Evolutionary conservation across 495 filamentous ascomycete genomes (phyloP).

Genomic region (Parathielavia appendiculata): DNA sequence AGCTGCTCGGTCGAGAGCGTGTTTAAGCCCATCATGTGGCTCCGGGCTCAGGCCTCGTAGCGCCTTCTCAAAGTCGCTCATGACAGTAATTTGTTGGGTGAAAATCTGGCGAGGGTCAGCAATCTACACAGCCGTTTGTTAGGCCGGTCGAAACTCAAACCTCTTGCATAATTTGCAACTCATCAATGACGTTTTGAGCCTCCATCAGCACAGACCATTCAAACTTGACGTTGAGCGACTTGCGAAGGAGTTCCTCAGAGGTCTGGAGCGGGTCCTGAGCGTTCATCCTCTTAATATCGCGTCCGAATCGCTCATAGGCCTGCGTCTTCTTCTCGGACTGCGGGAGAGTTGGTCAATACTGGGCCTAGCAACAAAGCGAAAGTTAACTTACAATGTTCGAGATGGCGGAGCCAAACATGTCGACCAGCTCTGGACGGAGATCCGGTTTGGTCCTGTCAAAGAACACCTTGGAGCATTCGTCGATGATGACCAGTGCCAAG

Average conservation of each 20-base stretch:
- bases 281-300: slow-evolving; percentile 30
- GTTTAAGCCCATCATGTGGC: slow-evolving; percentile 5
- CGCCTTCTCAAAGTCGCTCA: slow-evolving; percentile 56
- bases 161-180: slow-evolving; percentile 57
- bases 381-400: slow-evolving; percentile 31
- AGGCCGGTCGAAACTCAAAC: too few species aligned
- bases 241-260: slow-evolving; percentile 35
- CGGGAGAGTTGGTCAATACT: neutral
- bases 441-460: slow-evolving; percentile 27
- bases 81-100: slow-evolving; percentile 57
- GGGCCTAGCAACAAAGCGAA: neutral
- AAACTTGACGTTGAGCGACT: slow-evolving; percentile 62
- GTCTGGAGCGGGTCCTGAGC: slow-evolving; percentile 33
- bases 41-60: slow-evolving; percentile 16
- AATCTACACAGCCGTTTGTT: too few species aligned
- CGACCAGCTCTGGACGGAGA: slow-evolving; percentile 61
- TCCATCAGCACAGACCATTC: slow-evolving; percentile 63
- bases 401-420: slow-evolving; percentile 60
- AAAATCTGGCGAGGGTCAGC: slow-evolving; percentile 38
- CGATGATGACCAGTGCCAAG: neutral
- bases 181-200: slow-evolving; percentile 50
- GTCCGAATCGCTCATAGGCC: slow-evolving; percentile 25
- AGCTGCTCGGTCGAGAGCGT: slow-evolving; percentile 18
- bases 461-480: slow-evolving; percentile 7
- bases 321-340: slow-evolving; percentile 29